Evolutionary conservation across 2,329 filamentous ascomycete species (phyloP).

Genomic region (Diaporthe ampelina): DNA sequence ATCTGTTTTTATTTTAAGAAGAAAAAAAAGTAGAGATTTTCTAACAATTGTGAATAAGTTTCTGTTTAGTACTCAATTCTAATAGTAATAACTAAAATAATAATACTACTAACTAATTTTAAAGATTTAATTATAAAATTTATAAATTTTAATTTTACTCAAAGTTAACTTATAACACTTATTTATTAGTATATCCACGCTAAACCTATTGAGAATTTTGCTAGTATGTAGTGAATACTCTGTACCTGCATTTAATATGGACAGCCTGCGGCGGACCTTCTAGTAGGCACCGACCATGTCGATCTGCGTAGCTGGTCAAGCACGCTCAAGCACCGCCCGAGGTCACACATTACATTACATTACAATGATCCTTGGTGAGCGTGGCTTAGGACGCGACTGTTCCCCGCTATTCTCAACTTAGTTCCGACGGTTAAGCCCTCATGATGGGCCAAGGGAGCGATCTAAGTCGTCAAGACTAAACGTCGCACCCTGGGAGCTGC

Average conservation of each 20-base stretch:
- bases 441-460: not conserved
- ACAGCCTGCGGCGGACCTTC: slow-evolving; percentile 8
- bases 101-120: no score
- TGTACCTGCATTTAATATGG: slow-evolving; percentile 6
- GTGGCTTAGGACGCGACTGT: slow-evolving; percentile 17
- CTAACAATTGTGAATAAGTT: not conserved
- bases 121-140: not conserved
- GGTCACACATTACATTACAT: not conserved
- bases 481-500: slow-evolving; percentile 12
- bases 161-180: not conserved
- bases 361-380: slow-evolving; percentile 3
- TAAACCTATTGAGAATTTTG: not conserved
- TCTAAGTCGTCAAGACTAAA: slow-evolving; percentile 24
- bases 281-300: slow-evolving; percentile 24
- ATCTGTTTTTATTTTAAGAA: not conserved
- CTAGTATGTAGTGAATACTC: no score
- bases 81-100: no score
- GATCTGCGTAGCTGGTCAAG: not conserved
- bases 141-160: not conserved
- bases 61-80: not conserved
- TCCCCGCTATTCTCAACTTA: slow-evolving; percentile 30
- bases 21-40: not conserved
- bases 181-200: not conserved
- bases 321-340: not conserved
- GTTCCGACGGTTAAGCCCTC: slow-evolving; percentile 16